Base-by-base conservation (phyloP, 306 rosid genomes). In the Cucumis melo region DNA sequence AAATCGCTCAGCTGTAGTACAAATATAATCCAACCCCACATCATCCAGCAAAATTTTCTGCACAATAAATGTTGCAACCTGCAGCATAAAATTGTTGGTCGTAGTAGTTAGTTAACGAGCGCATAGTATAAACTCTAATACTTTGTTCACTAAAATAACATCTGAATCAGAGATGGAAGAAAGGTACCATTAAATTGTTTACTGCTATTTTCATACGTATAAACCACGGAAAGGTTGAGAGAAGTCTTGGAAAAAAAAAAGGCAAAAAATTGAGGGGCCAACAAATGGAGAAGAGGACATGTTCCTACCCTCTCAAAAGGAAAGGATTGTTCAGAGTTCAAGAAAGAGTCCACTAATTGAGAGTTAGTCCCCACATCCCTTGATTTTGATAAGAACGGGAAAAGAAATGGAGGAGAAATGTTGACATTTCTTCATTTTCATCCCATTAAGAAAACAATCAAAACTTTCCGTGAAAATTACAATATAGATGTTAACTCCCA, bases 21-120 rank as follows among this genome's bases (percentile, higher is more conserved):
- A 93, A 13, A 93, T 79, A 81, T 91, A 87, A 77, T 87, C 88
- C 84, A 91, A 77, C 79, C 97, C 98, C 77, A 89, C 86, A 53
- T 91, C 91, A 21, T 93, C 93, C 81, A 88, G 81, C 76, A 93
- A 68, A 84, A 91, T 86, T 60, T 88, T 91, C 63, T 88, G 96
- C 65, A 93, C 87, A 57, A 91, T 88, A 77, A 87, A 89, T 20
- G 92, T 88, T 19, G 96, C 92, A 74, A 93, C 96, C 96, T 91
- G 81, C 77, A 83, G 51, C 27, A 74, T 29, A 72, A 79, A 12
- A 80, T 65, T 56, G 72, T 64, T 60, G 14, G 82, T 87, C 78
- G 87, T 81, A 11, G 68, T 71, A 73, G 44, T n/a, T 63, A 42
- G 24, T 46, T 71, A 44, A 34, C 8, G 32, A 6, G 56, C n/a